Base-by-base conservation (phyloP, 768 basidiomycete species). In the Mycena capillaripes region DNA sequence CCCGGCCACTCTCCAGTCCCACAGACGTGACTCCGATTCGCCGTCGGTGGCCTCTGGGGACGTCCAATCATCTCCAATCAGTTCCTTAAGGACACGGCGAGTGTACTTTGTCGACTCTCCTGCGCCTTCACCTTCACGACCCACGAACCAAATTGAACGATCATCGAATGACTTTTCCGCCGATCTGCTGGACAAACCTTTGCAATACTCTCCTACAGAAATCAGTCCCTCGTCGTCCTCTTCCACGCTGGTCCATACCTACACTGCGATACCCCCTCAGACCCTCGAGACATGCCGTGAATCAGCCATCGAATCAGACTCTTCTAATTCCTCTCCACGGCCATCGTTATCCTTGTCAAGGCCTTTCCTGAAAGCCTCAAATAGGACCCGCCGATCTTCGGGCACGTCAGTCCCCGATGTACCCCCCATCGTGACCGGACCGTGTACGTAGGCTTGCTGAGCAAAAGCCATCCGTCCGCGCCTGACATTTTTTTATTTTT, bases 51-150 rank as follows among this genome's bases (percentile, higher is more conserved):
- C 30, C 30, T 9, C 70, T 42, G 48, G 30, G 21, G 60, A 61
- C 21, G 12, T 30, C 19, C 30, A 21, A n/a, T 14, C 59, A 1
- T 70, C 73, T 34, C 44, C 60, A 30, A 52, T 57, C 30, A 68
- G 55, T 56, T 66, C 69, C 30, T 42, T n/a, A 23, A 29, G 70
- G 25, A 71, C 65, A 27, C 74, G 77, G 11, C 74, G 66, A 14
- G 77, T 78, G 9, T 78, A 78, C 44, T 78, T 78, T 56, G 19
- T 60, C 38, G 77, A 78, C 65, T 71, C 75, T 23, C 72, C 72
- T 3, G 27, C 53, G 44, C 8, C 61, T 46, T 38, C 63, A 19
- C 48, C 64, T 9, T 65, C 34, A 65, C 62, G 73, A 75, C 67
- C 67, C n/a, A 40, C 72, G 2, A 78, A 71, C 38, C 76, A 25